phyloP scores from a whole-genome alignment of 2,329 filamentous ascomycete genomes.

The Botrytis cinerea region DNA sequence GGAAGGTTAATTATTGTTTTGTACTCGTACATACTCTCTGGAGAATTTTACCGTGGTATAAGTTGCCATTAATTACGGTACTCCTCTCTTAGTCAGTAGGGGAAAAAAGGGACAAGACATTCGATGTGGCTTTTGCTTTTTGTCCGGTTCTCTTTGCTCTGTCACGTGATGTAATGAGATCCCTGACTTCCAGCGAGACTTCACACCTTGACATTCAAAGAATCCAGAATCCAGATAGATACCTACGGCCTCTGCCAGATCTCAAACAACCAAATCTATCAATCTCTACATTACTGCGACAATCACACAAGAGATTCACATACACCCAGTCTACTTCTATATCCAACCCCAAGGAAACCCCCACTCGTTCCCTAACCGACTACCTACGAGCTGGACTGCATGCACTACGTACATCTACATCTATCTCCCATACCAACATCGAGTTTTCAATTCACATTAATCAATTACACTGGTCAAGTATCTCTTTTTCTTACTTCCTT shows the following conservation, averaged over 20 bases:
- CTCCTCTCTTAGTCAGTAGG: conserved; percentile 5
- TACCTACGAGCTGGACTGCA: background rate
- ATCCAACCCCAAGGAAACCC: background rate
- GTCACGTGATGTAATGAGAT: background rate
- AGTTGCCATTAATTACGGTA: background rate
- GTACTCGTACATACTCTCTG: background rate
- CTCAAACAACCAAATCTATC: background rate
- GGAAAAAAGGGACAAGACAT: background rate
- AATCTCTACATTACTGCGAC: background rate
- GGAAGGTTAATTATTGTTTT: conserved; percentile 2
- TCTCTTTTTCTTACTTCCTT: background rate
- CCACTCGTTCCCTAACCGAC: background rate
- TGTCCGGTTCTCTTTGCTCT: background rate
- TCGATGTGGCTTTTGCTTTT: background rate
- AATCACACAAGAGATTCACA: background rate
- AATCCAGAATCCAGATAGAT: background rate
- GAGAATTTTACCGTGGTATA: conserved; percentile 6
- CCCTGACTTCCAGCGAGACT: background rate
- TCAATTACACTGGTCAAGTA: fast-evolving
- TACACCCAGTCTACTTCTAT: background rate
- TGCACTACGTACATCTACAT: background rate
- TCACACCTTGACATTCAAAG: background rate
- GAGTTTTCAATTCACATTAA: background rate
- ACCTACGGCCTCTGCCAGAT: background rate
- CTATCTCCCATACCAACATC: background rate